Conservation (phyloP, 192 early-diverging fungal genomes). For the Backusella psychrophila region DNA sequence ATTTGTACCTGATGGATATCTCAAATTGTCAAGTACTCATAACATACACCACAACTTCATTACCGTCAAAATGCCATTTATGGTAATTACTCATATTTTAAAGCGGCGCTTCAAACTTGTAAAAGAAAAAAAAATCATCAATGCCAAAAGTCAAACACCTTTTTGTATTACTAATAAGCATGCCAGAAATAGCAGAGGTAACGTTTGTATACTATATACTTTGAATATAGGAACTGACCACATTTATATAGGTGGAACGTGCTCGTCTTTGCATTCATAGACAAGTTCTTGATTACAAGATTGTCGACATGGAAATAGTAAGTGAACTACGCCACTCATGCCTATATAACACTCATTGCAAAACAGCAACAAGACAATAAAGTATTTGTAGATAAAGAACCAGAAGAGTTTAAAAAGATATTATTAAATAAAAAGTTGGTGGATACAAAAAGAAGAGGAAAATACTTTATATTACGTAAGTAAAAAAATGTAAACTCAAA, state of each 20-base stretch:
- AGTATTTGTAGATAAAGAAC: slow-evolving; percentile 41
- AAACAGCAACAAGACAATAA: slow-evolving; percentile 24
- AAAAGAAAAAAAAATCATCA: no score
- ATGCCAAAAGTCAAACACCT: neutral
- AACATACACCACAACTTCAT: no score
- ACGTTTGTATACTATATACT: no score
- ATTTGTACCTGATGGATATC: no score
- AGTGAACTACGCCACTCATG: neutral
- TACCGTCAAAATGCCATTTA: no score
- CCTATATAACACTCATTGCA: neutral
- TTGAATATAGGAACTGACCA: no score
- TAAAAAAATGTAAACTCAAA: no score
- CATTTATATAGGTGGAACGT: slow-evolving; percentile 51
- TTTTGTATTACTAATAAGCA: neutral
- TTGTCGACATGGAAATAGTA: slow-evolving; percentile 46
- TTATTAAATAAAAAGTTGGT: slow-evolving; percentile 52
- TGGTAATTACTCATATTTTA: no score
- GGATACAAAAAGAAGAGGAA: slow-evolving; percentile 70
- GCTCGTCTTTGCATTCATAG: slow-evolving; percentile 56
- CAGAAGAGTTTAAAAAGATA: slow-evolving; percentile 29
- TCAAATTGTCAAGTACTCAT: no score
- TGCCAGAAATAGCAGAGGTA: slow-evolving; percentile 39
- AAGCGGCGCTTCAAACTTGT: no score
- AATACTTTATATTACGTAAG: slow-evolving; percentile 63
- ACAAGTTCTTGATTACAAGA: slow-evolving; percentile 47